Percentiles rank a stretch among this genome's conserved stretches.
Conservation (phyloP, 2,329 filamentous ascomycete genomes). For the Neodidymelliopsis sp. region DNA sequence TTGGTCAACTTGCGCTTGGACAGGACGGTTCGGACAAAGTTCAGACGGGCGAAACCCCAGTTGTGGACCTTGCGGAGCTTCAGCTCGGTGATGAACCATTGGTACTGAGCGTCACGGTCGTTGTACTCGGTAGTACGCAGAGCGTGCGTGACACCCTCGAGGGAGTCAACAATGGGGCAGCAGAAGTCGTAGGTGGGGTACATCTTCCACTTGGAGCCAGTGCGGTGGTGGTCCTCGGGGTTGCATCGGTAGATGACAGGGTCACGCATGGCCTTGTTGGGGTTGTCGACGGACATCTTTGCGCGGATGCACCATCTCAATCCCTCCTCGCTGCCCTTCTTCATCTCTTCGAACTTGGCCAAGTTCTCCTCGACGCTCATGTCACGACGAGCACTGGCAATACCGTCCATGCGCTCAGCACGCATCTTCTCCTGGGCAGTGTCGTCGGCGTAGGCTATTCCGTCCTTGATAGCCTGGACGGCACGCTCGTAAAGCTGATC, state of each 20-base stretch:
- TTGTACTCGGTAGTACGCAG: slow-evolving; percentile 87
- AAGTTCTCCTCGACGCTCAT: slow-evolving; percentile 83
- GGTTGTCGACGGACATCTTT: slow-evolving; percentile 89
- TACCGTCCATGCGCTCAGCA: slow-evolving; percentile 81
- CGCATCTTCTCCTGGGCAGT: slow-evolving; percentile 90
- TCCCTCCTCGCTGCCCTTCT: slow-evolving; percentile 79
- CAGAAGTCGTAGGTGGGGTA: slow-evolving; percentile 90
- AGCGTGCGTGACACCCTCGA: slow-evolving; percentile 85
- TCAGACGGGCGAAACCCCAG: slow-evolving; percentile 86
- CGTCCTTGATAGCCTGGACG: slow-evolving; percentile 82
- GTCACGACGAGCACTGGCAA: slow-evolving; percentile 82
- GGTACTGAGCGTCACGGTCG: slow-evolving; percentile 84
- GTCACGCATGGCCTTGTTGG: slow-evolving; percentile 95
- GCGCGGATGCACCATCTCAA: slow-evolving; percentile 89
- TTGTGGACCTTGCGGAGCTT: slow-evolving; percentile 79
- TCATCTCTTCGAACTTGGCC: slow-evolving; percentile 92
- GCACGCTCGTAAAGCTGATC: slow-evolving; percentile 88
- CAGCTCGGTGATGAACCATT: slow-evolving; percentile 81
- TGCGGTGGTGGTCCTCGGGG: slow-evolving; percentile 74
- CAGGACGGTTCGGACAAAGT: slow-evolving; percentile 82
- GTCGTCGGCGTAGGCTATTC: slow-evolving; percentile 92
- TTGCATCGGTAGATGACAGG: slow-evolving; percentile 98
- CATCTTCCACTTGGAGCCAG: slow-evolving; percentile 80
- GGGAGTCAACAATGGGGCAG: slow-evolving; percentile 79
- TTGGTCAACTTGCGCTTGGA: slow-evolving; percentile 88